phyloP scores from a whole-genome alignment of 2,329 filamentous ascomycete species.

The Aspergillus felis region DNA sequence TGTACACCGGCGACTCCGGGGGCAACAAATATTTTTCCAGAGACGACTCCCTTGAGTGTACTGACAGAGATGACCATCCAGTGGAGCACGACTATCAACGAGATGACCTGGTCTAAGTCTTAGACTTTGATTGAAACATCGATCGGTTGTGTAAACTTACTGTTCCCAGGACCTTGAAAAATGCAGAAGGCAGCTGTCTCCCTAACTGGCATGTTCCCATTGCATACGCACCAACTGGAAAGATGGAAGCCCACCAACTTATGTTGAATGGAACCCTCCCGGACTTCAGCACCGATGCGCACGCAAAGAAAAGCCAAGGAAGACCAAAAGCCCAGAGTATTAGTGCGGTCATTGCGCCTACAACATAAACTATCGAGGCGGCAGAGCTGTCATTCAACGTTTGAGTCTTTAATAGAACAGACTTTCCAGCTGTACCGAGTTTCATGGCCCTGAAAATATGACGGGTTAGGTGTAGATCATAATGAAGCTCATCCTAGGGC shows the following conservation, averaged over 20 bases:
- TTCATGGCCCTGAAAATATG: constrained; percentile 40
- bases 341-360: constrained; percentile 27
- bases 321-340: constrained; percentile 33
- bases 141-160: constrained; percentile 14
- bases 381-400: constrained; percentile 20
- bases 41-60: neutral
- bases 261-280: constrained; percentile 54
- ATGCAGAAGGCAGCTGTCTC: constrained; percentile 48
- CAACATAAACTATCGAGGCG: constrained; percentile 20
- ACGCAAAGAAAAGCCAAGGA: constrained; percentile 31
- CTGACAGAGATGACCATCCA: neutral
- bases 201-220: constrained; percentile 39
- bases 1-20: neutral
- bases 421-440: constrained; percentile 42
- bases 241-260: constrained; percentile 58
- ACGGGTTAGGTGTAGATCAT: neutral
- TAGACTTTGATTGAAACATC: neutral
- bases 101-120: neutral
- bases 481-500: neutral
- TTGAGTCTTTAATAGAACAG: constrained; percentile 20
- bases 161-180: constrained; percentile 54
- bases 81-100: neutral
- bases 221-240: constrained; percentile 54
- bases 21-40: neutral
- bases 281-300: constrained; percentile 22